Base-by-base conservation (phyloP, 805 yeast genomes). In the Tetrapisispora namnaoensis region DNA sequence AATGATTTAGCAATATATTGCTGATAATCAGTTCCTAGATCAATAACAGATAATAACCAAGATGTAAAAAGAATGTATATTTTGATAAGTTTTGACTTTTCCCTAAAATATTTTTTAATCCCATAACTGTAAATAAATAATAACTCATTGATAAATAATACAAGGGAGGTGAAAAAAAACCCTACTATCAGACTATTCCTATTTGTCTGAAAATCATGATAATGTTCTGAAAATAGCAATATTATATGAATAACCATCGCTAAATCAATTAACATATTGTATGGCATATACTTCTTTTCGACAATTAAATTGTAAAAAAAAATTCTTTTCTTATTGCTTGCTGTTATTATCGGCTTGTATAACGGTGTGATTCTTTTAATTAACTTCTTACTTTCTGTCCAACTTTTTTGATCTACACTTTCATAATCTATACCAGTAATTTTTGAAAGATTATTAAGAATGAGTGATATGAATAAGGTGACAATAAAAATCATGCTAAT, bases 401-500 rank as follows among this genome's bases (percentile, higher is more conserved):
- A 44, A 11, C 18, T 37, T 37, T 44, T 44, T 37, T 44, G 42
- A 17, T 44, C 42, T 7, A 28, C 21, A 24, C 24, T 44, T 27
- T 44, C 37, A 37, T 37, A 44, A 13, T 35, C 47, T 6, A 44
- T 27, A 17, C 47, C 47, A 9, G 42, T 44, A 13, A 36, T 7
- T 28, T 28, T 28, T 6, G 42, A 37, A 18, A 35, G 18, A 37
- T 37, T 21, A 7, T 22, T 28, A 11, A 44, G 8, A 28, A 44
- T 44, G 20, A 37, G 20, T 24, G 47, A 37, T 5, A 44, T 37
- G 20, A 44, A 44, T 10, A 44, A 6, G 7, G 38, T 44, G 5
- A 44, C 37, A 18, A 44, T 44, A 28, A 44, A 37, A 37, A 37
- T 24, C 18, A 28, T 37, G 28, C 47, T 44, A 4, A 44, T 28